Evolutionary conservation across 2,329 filamentous ascomycete genomes (phyloP), one percentile per base, ranked within the genome.

Genomic region (Zymoseptoria pseudotritici): DNA sequence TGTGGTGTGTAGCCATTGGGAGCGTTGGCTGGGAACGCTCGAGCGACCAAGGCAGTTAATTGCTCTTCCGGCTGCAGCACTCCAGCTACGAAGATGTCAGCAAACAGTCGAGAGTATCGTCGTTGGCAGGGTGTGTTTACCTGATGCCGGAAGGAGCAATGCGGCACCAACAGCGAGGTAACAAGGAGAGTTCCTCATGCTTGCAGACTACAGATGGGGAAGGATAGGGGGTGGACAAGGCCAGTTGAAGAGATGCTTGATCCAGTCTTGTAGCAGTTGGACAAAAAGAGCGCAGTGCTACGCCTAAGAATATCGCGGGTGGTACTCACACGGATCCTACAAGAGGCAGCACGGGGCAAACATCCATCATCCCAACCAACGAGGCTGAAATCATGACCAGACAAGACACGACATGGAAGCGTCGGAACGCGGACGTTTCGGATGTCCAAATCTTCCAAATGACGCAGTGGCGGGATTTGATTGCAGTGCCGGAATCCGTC

Each of bases 1-100:
- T 80, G 76, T 0, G 92, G 92, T 1, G 85, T 83, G 73, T 97
- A 97, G 62, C 85, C 84, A 69, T 89, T 79, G 4, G 86, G 79
- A 49, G 83, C 80, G 68, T 84, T 80, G 1, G 82, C 80, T 0
- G 81, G 66, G 4, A 68, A 55, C 11, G 70, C 71, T 60, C 72
- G 70, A n/a, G 52, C 56, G 7, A 61, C 21, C 3, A 66, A 54
- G 8, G 36, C 58, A 22, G 53, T 54, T 29, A 54, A 52, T 56
- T 57, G 51, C 42, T 55, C 60, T 22, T 53, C 49, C n/a, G 54
- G 46, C 21, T 50, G 31, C 36, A 20, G 19, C 19, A 56, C 55
- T 42, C 22, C 9, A 19, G 55, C 46, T 50, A 17, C 17, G 36
- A n/a, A n/a, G 36, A 46, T 46, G 36, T 46, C 13, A 46, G 36